Base-by-base conservation (phyloP, 169 alveolate species). In the Babesia caballi region DNA sequence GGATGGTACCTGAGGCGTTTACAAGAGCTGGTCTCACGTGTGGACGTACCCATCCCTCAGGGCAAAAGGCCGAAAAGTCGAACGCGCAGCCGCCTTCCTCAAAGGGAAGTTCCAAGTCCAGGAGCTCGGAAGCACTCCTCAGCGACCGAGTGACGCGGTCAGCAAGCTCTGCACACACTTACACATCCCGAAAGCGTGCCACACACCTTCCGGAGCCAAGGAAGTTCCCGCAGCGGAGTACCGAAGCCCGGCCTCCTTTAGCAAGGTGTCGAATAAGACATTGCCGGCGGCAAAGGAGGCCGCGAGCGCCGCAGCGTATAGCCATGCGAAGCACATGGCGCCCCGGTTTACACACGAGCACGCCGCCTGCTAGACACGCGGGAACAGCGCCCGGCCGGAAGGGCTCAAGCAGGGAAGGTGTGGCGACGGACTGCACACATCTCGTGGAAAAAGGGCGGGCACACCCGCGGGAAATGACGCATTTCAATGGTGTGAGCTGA, bases 51-150 rank as follows among this genome's bases (percentile, higher is more conserved):
- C 93, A 88, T 69, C 84, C 83, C 30, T 83, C 90, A 17, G 93
- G 93, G 32, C 93, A 88, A 50, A 88, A 71, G 54, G 82, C 80
- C 8, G 91, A 44, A 44, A 73, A 88, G 59, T 88, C 86, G 9
- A 80, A 59, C 35, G 83, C 91, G 67, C 93, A 88, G 25, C 54
- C 46, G 25, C 67, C 85, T 7, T 27, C 4, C 8, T 67, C 78
- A 4, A 59, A 80, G 23, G 89, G 89, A 15, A 67, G 56, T 25
- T 71, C 81, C 49, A 88, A 40, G 0, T 69, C 54, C 33, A 88
- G 60, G 12, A 70, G 50, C 32, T 57, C 67, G 30, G 91, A 58
- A 14, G 91, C 93, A 27, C 52, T 77, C 41, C 6, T 36, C 21
- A 88, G 52, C 36, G 88, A 80, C 12, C 32, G 35, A 35, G 35